Base-by-base conservation (phyloP, 1,139 yeast species). In the Candida neerlandica region DNA sequence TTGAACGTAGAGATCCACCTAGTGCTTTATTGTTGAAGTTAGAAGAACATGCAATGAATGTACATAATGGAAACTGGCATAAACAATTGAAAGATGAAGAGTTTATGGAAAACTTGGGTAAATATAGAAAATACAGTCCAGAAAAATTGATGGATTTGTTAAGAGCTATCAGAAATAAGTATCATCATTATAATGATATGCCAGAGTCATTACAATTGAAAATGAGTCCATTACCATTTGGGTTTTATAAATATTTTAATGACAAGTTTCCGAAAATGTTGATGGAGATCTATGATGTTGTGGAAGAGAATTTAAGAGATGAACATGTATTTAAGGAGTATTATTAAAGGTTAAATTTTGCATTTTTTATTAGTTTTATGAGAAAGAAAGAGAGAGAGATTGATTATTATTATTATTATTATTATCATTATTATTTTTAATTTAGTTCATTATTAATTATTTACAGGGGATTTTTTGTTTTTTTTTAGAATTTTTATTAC, bases 131-230 rank as follows among this genome's bases (percentile, higher is more conserved):
- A 66, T 95, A 94, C 64, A 86, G 86, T 55, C 81, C 87, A 0
- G 84, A 81, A 50, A 87, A 85, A 56, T 68, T 94, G 45, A 82
- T 90, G 84, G 99, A 95, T 65, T 71, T 94, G 49, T 70, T 94
- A 50, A 76, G 99, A 54, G 97, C 97, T 0, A 71, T 94, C 58
- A 77, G 99, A 58, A 94, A 94, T 71, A 94, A 94, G 65, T 85
- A 88, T 63, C 97, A 90, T 65, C 99, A 94, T 66, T 94, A 81
- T 66, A 90, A 90, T 67, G 99, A 95, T 62, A 71, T 92, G 66
- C 96, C 97, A 1, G 75, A 71, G 5, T 77, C 71, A 18, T 71
- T 92, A 48, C 69, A 80, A 72, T 29, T 66, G 59, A 55, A 81
- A 50, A 87, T 94, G 84, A 86, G 89, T 19, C 87, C 95, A 0